Percentiles rank a stretch among this genome's conserved stretches.
Evolutionary conservation across 1,284 basidiomycete species (phyloP).

Genomic region (Anthracocystis panici-leucophaei): DNA sequence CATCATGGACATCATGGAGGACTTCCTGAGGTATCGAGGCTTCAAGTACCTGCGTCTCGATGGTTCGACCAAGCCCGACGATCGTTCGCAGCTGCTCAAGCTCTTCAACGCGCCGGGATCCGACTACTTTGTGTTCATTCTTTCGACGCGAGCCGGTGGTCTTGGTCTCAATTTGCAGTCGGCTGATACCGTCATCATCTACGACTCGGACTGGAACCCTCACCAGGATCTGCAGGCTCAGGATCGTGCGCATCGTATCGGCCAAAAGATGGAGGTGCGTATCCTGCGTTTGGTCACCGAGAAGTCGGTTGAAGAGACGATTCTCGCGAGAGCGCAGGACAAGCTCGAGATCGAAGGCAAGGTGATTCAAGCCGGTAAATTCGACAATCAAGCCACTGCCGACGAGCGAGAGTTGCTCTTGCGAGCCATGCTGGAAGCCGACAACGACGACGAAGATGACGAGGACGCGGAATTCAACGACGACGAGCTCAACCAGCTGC

Average conservation of each 20-base stretch:
- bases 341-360: constrained; percentile 99
- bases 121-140: constrained; percentile 86
- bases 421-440: constrained; percentile 74
- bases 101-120: constrained; percentile 92
- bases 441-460: constrained; percentile 69
- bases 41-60: constrained; percentile 95
- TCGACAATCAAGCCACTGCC: constrained; percentile 97
- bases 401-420: constrained; percentile 97
- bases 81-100: constrained; percentile 89
- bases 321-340: constrained; percentile 91
- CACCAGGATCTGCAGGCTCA: constrained; percentile 84
- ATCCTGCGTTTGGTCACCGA: constrained; percentile 97
- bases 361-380: constrained; percentile 88
- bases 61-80: constrained; percentile 97
- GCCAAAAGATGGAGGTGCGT: constrained; percentile 97
- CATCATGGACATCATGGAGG: constrained; percentile 99
- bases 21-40: constrained; percentile 90
- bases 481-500: constrained; percentile 94
- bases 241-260: constrained; percentile 94
- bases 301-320: constrained; percentile 97
- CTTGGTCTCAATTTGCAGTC: constrained; percentile 97
- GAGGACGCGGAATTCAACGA: constrained; percentile 91
- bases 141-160: constrained; percentile 94
- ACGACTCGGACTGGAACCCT: constrained; percentile 72
- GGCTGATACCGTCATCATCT: constrained; percentile 99